Evolutionary conservation across 371 early-diverging fungal species (phyloP).

Genomic region (Chytridium lagenaria): DNA sequence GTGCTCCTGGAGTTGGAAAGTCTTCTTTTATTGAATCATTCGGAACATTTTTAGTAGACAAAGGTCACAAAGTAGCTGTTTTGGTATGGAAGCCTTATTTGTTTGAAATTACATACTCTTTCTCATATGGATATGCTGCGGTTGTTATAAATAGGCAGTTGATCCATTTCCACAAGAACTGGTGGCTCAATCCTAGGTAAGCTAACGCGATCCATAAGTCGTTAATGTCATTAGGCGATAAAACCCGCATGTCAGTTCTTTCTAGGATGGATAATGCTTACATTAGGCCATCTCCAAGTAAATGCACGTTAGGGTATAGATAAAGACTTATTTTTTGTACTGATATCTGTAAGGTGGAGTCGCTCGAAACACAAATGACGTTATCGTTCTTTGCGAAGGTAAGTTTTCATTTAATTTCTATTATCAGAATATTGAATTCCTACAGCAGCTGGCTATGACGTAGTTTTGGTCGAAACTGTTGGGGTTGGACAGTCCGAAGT

Average conservation of each 20-base stretch:
- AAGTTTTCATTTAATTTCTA: not conserved
- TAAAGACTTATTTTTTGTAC: not conserved
- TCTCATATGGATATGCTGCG: not conserved
- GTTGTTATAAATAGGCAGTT: constrained; percentile 63
- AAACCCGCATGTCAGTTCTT: constrained; percentile 77
- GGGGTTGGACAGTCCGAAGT: constrained; percentile 86
- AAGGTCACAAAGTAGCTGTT: constrained; percentile 74
- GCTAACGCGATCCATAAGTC: not conserved
- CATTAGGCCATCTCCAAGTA: constrained; percentile 74
- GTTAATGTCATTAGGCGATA: constrained; percentile 65
- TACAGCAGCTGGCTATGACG: constrained; percentile 76
- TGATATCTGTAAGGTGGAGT: constrained; percentile 60
- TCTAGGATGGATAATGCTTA: constrained; percentile 66
- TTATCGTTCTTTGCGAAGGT: constrained; percentile 79
- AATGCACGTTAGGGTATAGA: constrained; percentile 67
- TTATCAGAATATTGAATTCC: not conserved
- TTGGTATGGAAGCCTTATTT: constrained; percentile 51
- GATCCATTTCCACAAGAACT: constrained; percentile 79
- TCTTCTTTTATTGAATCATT: constrained; percentile 82
- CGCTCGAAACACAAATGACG: constrained; percentile 78
- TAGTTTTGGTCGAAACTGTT: constrained; percentile 81
- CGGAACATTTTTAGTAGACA: constrained; percentile 67
- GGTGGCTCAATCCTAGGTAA: constrained; percentile 78
- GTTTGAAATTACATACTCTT: not conserved
- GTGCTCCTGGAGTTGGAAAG: constrained; percentile 83